Evolutionary conservation across 495 filamentous ascomycete genomes (phyloP).

Genomic region (Penicillium cosmopolitanum): DNA sequence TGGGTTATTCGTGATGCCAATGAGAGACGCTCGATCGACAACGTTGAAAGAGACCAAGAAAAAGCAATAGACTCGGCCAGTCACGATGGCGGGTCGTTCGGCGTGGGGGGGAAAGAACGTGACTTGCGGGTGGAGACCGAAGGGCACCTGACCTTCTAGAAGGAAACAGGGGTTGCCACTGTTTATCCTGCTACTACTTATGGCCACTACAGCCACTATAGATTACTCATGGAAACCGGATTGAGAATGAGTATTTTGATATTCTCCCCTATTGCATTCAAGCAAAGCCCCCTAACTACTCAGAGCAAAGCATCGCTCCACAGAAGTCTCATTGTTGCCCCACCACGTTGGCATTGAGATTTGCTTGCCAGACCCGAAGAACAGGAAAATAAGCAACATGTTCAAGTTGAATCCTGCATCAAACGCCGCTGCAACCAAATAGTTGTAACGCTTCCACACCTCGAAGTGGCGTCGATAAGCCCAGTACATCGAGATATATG

Average conservation of each 20-base stretch:
- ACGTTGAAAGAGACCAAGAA: constrained; percentile 27
- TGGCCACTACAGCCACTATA: no score
- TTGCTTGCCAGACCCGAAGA: constrained; percentile 55
- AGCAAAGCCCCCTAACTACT: constrained; percentile 12
- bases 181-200: no score
- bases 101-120: constrained; percentile 43
- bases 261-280: no score
- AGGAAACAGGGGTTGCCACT: neutral
- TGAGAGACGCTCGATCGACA: constrained; percentile 31
- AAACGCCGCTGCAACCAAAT: constrained; percentile 58
- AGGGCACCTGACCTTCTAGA: constrained; percentile 23
- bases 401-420: constrained; percentile 62
- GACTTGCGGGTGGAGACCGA: constrained; percentile 32
- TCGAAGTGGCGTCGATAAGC: constrained; percentile 55
- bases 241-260: no score
- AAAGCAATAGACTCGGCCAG: constrained; percentile 33
- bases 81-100: constrained; percentile 32
- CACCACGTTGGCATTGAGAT: constrained; percentile 62
- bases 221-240: no score
- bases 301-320: constrained; percentile 42
- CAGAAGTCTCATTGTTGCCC: constrained; percentile 49
- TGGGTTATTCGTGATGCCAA: constrained; percentile 30
- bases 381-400: constrained; percentile 59
- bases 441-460: constrained; percentile 61
- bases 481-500: constrained; percentile 60